Evolutionary conservation across 179 eudicot genomes (phyloP), one percentile per base, ranked within the genome.

Genomic region (Actinidia arguta): DNA sequence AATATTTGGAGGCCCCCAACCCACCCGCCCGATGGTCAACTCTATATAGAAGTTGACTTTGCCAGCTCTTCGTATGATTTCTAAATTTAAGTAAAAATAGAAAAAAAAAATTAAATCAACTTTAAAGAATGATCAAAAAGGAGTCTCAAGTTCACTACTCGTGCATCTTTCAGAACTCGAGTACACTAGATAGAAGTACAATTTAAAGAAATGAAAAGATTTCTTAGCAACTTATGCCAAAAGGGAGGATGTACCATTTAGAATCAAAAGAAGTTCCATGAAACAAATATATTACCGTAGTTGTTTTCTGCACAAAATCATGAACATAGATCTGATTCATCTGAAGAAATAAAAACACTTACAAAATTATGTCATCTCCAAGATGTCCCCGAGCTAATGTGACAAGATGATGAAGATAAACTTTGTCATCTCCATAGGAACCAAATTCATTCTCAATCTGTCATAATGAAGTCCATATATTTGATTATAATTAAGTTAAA

Each of bases 371-470:
- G 46, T 86, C 94, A 74, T 95, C 88, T 83, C 97, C 97, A 71
- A 96, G 93, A 87, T 96, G 94, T 75, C 76, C 82, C 82, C 93
- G 85, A 64, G 95, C 96, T 83, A 93, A 82, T 50, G 81, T 83
- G 76, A 93, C 94, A 73, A 95, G 88, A 90, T 92, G 91, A 84
- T 83, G 94, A 84, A 96, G 86, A 85, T 96, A 96, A 75, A 88
- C 92, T 88, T 95, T 88, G 82, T 96, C 98, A 87, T 92, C 92
- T 85, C 96, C 98, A 72, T 89, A 96, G 61, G 99, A 96, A 81
- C 99, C 99, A 88, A 82, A 96, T 84, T 96, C 99, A 85, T 96
- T 96, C 85, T 96, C 99, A 75, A 94, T 92, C 98, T 96, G 97
- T 82, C 88, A 89, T 73, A 85, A 73, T 24, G 36, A 78, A 76